These are phyloP conservation scores for Ricinus communis DNA, from an alignment of 345 rosid species.

Conservation along the genomic window DNA sequence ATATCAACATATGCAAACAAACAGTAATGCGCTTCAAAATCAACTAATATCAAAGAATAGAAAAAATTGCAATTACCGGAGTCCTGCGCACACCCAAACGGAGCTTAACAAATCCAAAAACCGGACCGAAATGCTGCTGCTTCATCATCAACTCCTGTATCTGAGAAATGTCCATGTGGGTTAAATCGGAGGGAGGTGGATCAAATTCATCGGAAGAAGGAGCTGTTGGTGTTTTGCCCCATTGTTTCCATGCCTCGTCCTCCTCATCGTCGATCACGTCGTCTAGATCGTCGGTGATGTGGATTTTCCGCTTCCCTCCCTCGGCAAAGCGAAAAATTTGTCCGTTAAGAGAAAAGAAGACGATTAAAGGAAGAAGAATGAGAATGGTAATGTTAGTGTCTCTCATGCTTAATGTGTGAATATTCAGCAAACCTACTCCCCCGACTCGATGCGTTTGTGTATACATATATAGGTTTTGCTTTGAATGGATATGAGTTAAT, in stretches of 20 bases:
- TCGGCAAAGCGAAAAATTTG: slow-evolving; percentile 34
- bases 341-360: slow-evolving; percentile 19
- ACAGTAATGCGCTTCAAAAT: no score
- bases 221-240: slow-evolving; percentile 66
- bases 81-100: slow-evolving; percentile 61
- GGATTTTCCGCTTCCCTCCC: slow-evolving; percentile 60
- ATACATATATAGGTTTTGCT: slow-evolving; percentile 1
- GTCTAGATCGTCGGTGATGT: slow-evolving; percentile 81
- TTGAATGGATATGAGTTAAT: no score
- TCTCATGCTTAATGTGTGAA: background rate
- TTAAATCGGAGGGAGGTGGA: slow-evolving; percentile 66
- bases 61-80: slow-evolving; percentile 37
- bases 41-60: background rate
- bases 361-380: slow-evolving; percentile 25
- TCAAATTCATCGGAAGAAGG: slow-evolving; percentile 37
- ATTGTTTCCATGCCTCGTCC: slow-evolving; percentile 87
- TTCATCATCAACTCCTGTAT: slow-evolving; percentile 66
- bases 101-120: slow-evolving; percentile 88
- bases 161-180: slow-evolving; percentile 52
- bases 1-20: no score
- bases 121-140: slow-evolving; percentile 52
- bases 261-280: slow-evolving; percentile 87
- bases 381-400: background rate
- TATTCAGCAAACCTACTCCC: background rate
- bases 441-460: background rate